These are phyloP conservation scores for Tricholoma terreum DNA, from an alignment of 768 basidiomycete genomes.

Conservation along the genomic window DNA sequence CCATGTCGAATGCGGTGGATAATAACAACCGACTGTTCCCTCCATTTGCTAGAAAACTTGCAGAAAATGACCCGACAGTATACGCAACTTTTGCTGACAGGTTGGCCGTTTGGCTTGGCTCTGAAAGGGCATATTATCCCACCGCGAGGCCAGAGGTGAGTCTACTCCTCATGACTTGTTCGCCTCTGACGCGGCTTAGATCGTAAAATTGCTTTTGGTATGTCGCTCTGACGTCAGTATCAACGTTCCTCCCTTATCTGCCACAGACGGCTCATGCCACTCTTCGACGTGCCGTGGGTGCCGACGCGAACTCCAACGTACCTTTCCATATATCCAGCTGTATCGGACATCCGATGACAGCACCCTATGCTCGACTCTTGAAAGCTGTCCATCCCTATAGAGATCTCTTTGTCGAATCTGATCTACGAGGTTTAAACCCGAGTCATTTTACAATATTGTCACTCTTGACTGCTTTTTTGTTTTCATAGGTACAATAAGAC, in stretches of 20 bases:
- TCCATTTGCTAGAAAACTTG: slow-evolving; percentile 30
- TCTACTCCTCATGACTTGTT: neutral
- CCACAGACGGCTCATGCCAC: slow-evolving; percentile 37
- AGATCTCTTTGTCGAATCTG: slow-evolving; percentile 32
- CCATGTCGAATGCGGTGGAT: slow-evolving; percentile 15
- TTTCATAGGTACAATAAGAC: neutral
- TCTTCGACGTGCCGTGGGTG: slow-evolving; percentile 27
- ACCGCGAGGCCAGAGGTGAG: slow-evolving; percentile 47
- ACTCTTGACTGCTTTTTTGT: neutral
- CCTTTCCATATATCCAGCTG: slow-evolving; percentile 31
- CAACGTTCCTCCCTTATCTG: neutral
- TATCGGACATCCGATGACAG: slow-evolving; percentile 29
- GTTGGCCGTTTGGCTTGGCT: slow-evolving; percentile 42
- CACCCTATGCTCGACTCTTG: slow-evolving; percentile 34
- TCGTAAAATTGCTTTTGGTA: slow-evolving; percentile 49
- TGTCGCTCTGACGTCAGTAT: slow-evolving; percentile 1
- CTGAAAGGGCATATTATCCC: slow-evolving; percentile 51
- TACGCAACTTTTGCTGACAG: slow-evolving; percentile 32
- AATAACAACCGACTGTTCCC: slow-evolving; percentile 40
- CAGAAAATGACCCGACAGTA: slow-evolving; percentile 20
- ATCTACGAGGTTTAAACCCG: slow-evolving; percentile 27
- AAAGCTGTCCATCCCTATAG: slow-evolving; percentile 26
- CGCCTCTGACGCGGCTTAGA: slow-evolving; percentile 29
- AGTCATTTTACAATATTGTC: neutral
- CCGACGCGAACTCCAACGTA: slow-evolving; percentile 12